Conservation (phyloP, 2,329 filamentous ascomycete species). For the Leptographium flavum region DNA sequence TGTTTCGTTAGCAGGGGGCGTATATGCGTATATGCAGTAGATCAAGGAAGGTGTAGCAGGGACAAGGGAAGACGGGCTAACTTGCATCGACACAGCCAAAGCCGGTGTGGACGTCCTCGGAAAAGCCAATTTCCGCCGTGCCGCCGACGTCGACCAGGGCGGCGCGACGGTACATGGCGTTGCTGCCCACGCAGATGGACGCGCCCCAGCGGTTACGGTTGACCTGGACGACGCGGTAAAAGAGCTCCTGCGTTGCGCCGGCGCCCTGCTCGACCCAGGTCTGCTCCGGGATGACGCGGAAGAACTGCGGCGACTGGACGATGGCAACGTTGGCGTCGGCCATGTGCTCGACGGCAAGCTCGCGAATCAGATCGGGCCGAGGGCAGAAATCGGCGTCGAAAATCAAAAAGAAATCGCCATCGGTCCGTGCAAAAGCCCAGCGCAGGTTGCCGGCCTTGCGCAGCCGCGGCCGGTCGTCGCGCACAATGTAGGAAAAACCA, state of each 20-base stretch:
- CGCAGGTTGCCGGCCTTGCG: slow-evolving; percentile 4
- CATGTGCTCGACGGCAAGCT: slow-evolving; percentile 1
- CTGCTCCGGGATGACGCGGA: slow-evolving; percentile 2
- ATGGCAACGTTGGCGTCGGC: slow-evolving; percentile 1
- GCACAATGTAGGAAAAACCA: slow-evolving; percentile 2
- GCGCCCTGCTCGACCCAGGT: slow-evolving; percentile 6
- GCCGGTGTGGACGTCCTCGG: slow-evolving; percentile 4
- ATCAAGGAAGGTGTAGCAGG: neutral
- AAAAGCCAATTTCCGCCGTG: slow-evolving; percentile 5
- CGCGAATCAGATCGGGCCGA: slow-evolving; percentile 1
- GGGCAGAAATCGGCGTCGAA: slow-evolving; percentile 6
- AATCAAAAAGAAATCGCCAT: slow-evolving; percentile 3
- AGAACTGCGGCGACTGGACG: slow-evolving; percentile 5
- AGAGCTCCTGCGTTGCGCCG: slow-evolving; percentile 5
- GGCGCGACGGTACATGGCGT: slow-evolving; percentile 4
- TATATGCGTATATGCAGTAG: too few species aligned
- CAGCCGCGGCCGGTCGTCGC: slow-evolving; percentile 3
- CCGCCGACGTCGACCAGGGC: slow-evolving; percentile 4
- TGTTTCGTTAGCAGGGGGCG: neutral
- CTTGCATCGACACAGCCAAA: neutral
- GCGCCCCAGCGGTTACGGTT: slow-evolving; percentile 6
- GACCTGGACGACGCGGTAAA: slow-evolving; percentile 5
- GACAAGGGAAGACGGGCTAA: too few species aligned
- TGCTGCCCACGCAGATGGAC: slow-evolving; percentile 5
- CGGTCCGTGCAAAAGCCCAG: slow-evolving; percentile 3